Percentiles rank a stretch among this genome's conserved stretches.
These are phyloP conservation scores for Leptographium wingfieldii DNA, from an alignment of 2,329 filamentous ascomycete species.

Conservation along the genomic window DNA sequence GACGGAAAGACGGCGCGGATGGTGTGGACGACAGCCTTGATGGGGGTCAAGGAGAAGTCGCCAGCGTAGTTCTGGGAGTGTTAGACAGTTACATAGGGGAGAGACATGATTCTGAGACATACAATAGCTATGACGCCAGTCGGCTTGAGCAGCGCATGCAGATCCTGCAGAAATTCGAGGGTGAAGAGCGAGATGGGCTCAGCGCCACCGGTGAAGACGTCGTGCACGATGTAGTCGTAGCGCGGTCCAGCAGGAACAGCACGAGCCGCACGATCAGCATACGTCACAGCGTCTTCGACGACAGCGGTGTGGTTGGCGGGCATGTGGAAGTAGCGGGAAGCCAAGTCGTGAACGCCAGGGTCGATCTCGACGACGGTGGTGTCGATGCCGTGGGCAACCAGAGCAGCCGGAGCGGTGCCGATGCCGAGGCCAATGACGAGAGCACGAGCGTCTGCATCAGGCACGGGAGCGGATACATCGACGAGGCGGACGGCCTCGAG, in stretches of 20 bases:
- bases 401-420: constrained; percentile 76
- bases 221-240: constrained; percentile 92
- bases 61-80: constrained; percentile 75
- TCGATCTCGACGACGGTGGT: constrained; percentile 95
- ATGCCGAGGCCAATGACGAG: constrained; percentile 87
- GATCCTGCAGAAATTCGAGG: constrained; percentile 61
- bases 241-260: constrained; percentile 25
- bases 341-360: constrained; percentile 74
- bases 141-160: constrained; percentile 58
- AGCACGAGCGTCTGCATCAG: constrained; percentile 60
- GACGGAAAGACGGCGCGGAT: constrained; percentile 73
- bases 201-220: constrained; percentile 93
- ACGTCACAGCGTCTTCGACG: constrained; percentile 71
- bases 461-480: constrained; percentile 38
- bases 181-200: constrained; percentile 87
- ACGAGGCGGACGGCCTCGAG: constrained; percentile 82
- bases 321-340: constrained; percentile 69
- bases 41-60: constrained; percentile 64
- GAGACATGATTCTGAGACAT: constrained; percentile 19
- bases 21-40: constrained; percentile 68
- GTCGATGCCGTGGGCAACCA: constrained; percentile 78
- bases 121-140: constrained; percentile 82
- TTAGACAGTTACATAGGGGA: neutral
- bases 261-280: constrained; percentile 35
- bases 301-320: constrained; percentile 65